Conservation (phyloP, 2,329 filamentous ascomycete species). For the Colletotrichum sp. region DNA sequence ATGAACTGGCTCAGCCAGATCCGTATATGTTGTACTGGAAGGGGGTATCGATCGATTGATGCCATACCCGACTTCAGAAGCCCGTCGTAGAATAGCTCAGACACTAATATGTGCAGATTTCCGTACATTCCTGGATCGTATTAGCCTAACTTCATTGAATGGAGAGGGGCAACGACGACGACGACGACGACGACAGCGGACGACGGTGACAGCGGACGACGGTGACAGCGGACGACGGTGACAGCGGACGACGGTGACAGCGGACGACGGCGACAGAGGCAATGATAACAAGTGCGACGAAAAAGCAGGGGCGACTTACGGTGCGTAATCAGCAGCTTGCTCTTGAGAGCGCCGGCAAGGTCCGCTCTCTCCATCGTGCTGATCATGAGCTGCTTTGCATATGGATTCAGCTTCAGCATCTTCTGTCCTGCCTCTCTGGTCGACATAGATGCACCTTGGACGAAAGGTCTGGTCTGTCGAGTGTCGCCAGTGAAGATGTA, state of each 20-base stretch:
- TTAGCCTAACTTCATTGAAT: neutral
- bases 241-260: no score
- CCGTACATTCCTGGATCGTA: conserved; percentile 28
- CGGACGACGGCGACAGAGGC: neutral
- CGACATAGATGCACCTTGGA: conserved; percentile 28
- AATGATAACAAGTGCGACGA: neutral
- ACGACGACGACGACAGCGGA: no score
- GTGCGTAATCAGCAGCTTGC: conserved; percentile 40
- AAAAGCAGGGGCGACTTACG: conserved; percentile 19
- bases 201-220: no score
- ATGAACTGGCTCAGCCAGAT: conserved; percentile 32
- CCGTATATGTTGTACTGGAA: conserved; percentile 31
- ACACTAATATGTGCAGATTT: conserved; percentile 45
- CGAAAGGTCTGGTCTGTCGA: conserved; percentile 49
- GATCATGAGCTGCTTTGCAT: conserved; percentile 23
- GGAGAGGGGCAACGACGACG: neutral
- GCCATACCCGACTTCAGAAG: conserved; percentile 40
- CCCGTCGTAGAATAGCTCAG: conserved; percentile 44
- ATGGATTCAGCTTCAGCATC: neutral
- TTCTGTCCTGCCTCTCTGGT: neutral
- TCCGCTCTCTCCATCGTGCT: conserved; percentile 45
- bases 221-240: no score
- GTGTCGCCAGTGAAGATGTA: conserved; percentile 54
- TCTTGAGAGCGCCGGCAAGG: conserved; percentile 33
- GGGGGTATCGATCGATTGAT: conserved; percentile 28